Base-by-base conservation (phyloP, 1,139 yeast genomes). In the Yamadazyma membranifaciens region DNA sequence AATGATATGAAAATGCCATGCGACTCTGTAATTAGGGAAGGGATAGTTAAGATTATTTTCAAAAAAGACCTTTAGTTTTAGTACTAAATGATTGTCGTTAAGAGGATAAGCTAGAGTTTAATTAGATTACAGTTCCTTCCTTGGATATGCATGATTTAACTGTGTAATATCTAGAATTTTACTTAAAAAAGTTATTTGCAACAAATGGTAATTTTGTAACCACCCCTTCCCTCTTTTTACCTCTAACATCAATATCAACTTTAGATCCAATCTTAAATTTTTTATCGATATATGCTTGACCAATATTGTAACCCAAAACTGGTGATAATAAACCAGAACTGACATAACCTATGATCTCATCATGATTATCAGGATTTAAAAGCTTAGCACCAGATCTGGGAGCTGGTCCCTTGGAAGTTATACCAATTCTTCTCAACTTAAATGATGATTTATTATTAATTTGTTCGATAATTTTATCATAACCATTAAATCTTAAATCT, bases 291-390 rank as follows among this genome's bases (percentile, higher is more conserved):
- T 87, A 92, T 6, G 86, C 96, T 76, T 91, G 96, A 17, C 96
- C 97, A 45, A 92, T 84, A 58, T 92, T 92, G 37, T 83, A 85
- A n/a, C 83, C 84, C 43, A 84, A 66, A 10, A 91, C 79, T 31
- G 98, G 98, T 9, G 96, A 85, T 44, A 92, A 83, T 44, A 92
- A 82, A 4, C 98, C 98, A 0, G 96, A 87, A 10, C 96, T 87
- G 38, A 91, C 82, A 37, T 62, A 65, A 16, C 98, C 98, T 36
- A 91, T 77, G 43, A 66, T 65, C 42, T 73, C 69, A 37, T 69
- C 72, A 20, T 20, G 24, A 10, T 73, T 73, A 29, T 65, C 73
- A 39, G 73, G 69, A 39, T 75, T 76, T 51, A 73, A 83, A 22
- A 92, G 76, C 54, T 79, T 80, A 49, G 80, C 73, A n/a, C 88